A percentile compares a stretch with the other conserved stretches of the same genome.
Conservation (phyloP, 495 filamentous ascomycete species). For the Lasiosphaeria ovina region DNA sequence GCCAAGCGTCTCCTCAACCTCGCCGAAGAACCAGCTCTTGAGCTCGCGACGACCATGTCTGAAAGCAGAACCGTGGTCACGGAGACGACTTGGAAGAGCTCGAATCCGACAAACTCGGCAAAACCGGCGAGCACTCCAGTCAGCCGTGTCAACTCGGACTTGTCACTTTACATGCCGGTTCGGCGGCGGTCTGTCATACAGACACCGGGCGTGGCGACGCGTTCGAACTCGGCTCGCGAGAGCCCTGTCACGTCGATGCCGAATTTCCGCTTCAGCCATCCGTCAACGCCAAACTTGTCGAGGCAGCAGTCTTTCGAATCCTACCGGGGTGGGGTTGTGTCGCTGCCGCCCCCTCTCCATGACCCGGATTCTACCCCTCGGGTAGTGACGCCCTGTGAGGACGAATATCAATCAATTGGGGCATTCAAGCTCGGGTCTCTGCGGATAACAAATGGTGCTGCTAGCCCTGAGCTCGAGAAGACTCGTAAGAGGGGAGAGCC, state of each 20-base stretch:
- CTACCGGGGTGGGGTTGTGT: slow-evolving; percentile 27
- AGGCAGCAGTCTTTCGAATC: slow-evolving; percentile 39
- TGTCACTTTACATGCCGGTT: slow-evolving; percentile 48
- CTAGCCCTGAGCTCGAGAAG: slow-evolving; percentile 38
- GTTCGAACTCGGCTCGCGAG: slow-evolving; percentile 24
- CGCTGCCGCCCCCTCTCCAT: slow-evolving; percentile 28
- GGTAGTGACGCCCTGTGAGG: slow-evolving; percentile 44
- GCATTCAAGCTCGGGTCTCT: slow-evolving; percentile 59
- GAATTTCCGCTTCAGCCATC: slow-evolving; percentile 36
- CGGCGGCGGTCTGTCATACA: slow-evolving; percentile 45
- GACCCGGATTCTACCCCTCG: slow-evolving; percentile 34
- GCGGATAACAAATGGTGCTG: slow-evolving; percentile 58
- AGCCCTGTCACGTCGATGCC: slow-evolving; percentile 18
- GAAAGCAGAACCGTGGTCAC: slow-evolving; percentile 36
- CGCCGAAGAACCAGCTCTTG: slow-evolving; percentile 34
- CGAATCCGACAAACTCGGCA: slow-evolving; percentile 33
- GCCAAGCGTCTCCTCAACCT: slow-evolving; percentile 42
- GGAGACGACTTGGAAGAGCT: slow-evolving; percentile 37
- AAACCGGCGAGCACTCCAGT: slow-evolving; percentile 30
- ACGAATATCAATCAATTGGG: slow-evolving; percentile 54
- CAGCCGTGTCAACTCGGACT: slow-evolving; percentile 39
- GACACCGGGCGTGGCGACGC: slow-evolving; percentile 49
- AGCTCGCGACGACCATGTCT: slow-evolving; percentile 30
- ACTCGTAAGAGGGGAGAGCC: slow-evolving; percentile 13
- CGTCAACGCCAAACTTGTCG: slow-evolving; percentile 35